Percentiles rank a stretch among this genome's conserved stretches.
Conservation (phyloP, 768 basidiomycete species). For the Leccinum pellstonianum region DNA sequence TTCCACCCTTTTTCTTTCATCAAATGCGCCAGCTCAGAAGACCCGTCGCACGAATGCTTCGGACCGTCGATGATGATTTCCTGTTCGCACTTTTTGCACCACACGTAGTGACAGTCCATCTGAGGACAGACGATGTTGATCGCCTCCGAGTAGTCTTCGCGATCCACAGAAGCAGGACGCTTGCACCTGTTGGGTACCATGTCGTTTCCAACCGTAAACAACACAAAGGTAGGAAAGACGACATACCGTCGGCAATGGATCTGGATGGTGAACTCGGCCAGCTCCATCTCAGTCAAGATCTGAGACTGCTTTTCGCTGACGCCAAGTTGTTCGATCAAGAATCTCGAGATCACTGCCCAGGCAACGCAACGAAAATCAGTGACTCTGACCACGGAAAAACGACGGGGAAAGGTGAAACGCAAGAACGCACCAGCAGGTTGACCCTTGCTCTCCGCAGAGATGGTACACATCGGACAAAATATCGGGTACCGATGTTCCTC, state of each 20-base stretch:
- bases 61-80: slow-evolving; percentile 34
- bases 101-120: slow-evolving; percentile 45
- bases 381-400: neutral
- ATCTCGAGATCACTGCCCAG: slow-evolving; percentile 37
- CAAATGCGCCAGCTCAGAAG: slow-evolving; percentile 50
- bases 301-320: slow-evolving; percentile 42
- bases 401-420: neutral
- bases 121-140: slow-evolving; percentile 50
- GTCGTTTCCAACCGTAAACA: neutral
- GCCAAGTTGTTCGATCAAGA: slow-evolving; percentile 45
- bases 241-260: slow-evolving; percentile 51
- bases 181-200: slow-evolving; percentile 41
- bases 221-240: neutral
- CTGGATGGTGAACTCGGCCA: slow-evolving; percentile 41
- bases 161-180: slow-evolving; percentile 49
- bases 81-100: slow-evolving; percentile 64
- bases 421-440: slow-evolving; percentile 34
- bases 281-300: slow-evolving; percentile 47
- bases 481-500: slow-evolving; percentile 57
- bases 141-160: slow-evolving; percentile 41
- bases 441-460: slow-evolving; percentile 21
- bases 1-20: slow-evolving; percentile 62
- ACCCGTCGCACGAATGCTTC: slow-evolving; percentile 58
- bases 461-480: slow-evolving; percentile 55
- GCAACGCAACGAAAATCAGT: neutral